These are phyloP conservation scores for Violaceomyces palustris DNA, from an alignment of 1,284 basidiomycete species.

Conservation along the genomic window DNA sequence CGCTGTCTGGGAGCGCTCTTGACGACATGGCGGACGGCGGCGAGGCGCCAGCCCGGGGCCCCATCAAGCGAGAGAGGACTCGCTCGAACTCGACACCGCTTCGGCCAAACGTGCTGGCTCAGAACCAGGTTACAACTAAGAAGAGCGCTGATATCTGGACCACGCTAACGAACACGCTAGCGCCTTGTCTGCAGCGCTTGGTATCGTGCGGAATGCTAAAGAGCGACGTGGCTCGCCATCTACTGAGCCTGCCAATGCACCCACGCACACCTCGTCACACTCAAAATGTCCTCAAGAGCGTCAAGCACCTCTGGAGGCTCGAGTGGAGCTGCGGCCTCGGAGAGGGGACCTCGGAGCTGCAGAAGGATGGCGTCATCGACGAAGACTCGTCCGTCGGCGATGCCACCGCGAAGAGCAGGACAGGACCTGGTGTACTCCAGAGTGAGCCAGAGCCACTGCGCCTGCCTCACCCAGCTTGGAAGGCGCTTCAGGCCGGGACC, in stretches of 20 bases:
- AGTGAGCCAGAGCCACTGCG: slow-evolving; percentile 42
- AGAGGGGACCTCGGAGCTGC: background rate
- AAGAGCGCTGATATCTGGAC: slow-evolving; percentile 51
- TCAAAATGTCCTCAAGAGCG: slow-evolving; percentile 50
- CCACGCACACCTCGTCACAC: slow-evolving; percentile 53
- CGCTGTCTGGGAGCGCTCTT: background rate
- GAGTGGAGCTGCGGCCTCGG: slow-evolving; percentile 51
- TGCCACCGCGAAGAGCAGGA: too few relatives aligned
- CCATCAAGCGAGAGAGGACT: too few relatives aligned
- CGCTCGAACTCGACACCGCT: too few relatives aligned
- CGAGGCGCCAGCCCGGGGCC: background rate
- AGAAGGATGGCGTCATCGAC: slow-evolving; percentile 1
- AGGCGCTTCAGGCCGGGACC: slow-evolving; percentile 51
- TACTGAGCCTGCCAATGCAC: slow-evolving; percentile 53
- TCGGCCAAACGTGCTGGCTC: too few relatives aligned
- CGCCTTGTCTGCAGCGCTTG: slow-evolving; percentile 53
- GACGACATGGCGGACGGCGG: background rate
- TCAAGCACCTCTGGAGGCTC: slow-evolving; percentile 51
- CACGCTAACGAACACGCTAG: slow-evolving; percentile 50
- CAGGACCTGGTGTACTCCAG: too few relatives aligned
- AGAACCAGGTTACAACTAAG: too few relatives aligned
- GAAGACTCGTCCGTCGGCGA: slow-evolving; percentile 9
- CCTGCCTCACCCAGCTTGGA: slow-evolving; percentile 54
- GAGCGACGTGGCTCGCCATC: slow-evolving; percentile 52
- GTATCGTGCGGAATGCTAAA: slow-evolving; percentile 55